Base-by-base conservation (phyloP, 129 eudicot species). In the Oenanthe sinensis region DNA sequence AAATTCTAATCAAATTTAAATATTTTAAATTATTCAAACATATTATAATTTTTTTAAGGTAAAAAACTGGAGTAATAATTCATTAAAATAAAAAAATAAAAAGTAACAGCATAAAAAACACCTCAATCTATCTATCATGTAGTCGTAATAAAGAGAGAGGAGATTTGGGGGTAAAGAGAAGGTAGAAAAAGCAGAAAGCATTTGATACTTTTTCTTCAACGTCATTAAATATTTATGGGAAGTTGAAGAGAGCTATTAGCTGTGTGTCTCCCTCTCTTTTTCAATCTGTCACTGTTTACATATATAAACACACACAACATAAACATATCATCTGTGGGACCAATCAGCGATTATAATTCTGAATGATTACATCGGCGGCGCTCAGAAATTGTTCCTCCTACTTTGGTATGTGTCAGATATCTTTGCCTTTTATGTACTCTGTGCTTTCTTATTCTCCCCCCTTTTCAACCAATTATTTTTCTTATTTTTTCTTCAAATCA, bases 301-400 rank as follows among this genome's bases (percentile, higher is more conserved):
- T 1, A 5, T 17, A 69, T 13, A 13, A 8, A 36, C 74, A 36
- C 46, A 19, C 16, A 36, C 1, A 33, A 33, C 36, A 33, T 33
- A 33, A 30, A 33, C 42, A 37, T 30, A 3, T 16, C 40, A 30
- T 43, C 45, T 33, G 46, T 7, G 81, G 78, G 63, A 26, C 49
- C 42, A 17, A 70, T 19, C 46, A 22, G 43, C 28, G 40, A 24
- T 68, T 63, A 65, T 20, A 46, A 43, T 67, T 75, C 79, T 28
- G 83, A 67, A 83, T 83, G 86, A 83, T 83, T 79, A 83, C 78
- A 79, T 81, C 78, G 87, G 82, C 87, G 84, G 87, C 87, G 81
- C 82, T 76, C 87, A 84, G 84, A 77, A 77, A 26, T 80, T 84
- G 87, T 78, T 79, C 62, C 87, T 81, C 82, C 83, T 24, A 45